These are phyloP conservation scores for Gossypium schwendimanii DNA, from an alignment of 441 rosid species.

Conservation along the genomic window DNA sequence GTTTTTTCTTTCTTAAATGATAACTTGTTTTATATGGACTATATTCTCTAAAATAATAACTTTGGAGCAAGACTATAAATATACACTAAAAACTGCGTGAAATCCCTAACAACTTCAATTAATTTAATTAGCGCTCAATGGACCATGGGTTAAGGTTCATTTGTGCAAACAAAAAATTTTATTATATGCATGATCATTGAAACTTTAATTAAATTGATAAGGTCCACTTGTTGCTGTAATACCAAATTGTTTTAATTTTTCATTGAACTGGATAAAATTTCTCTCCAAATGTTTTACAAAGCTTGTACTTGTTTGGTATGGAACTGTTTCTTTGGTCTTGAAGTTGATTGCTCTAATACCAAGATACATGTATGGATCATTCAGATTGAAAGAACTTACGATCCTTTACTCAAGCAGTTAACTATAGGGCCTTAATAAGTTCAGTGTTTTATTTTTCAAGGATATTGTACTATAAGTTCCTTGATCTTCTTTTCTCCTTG, in stretches of 20 bases:
- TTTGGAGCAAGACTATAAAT: background rate
- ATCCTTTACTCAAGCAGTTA: background rate
- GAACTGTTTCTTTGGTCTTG: background rate
- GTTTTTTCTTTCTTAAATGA: background rate
- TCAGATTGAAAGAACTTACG: background rate
- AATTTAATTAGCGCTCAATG: background rate
- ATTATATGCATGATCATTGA: background rate
- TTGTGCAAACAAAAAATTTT: background rate
- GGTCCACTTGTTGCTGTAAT: background rate
- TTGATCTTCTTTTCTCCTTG: background rate
- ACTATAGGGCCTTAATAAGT: background rate
- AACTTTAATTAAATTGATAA: background rate
- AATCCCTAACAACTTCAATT: background rate
- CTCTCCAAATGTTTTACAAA: background rate
- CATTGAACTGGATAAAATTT: background rate
- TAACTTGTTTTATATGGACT: background rate
- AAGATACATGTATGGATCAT: background rate
- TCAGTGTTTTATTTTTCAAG: background rate
- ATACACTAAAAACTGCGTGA: background rate
- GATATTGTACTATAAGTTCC: background rate
- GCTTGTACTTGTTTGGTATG: background rate
- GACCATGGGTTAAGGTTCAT: background rate
- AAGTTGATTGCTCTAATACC: background rate
- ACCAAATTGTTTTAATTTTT: background rate
- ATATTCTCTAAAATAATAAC: background rate